Base-by-base conservation (phyloP, 78 protist genomes). In the Bigelowiella natans region DNA sequence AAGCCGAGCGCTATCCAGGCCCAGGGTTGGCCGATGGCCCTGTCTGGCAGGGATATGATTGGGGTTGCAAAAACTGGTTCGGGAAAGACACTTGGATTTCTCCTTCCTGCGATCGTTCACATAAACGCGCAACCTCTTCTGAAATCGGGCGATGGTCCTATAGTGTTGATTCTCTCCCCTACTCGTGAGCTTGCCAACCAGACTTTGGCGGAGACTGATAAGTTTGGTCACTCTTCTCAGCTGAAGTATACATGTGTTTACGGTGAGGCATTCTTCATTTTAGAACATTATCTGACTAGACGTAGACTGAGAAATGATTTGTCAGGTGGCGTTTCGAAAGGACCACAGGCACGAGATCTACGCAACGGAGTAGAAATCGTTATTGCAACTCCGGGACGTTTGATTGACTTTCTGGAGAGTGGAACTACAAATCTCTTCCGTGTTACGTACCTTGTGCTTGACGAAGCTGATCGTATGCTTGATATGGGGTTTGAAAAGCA, bases 391-490 rank as follows among this genome's bases (percentile, higher is more conserved):
- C 99, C 99, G 26, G 99, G 99, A 31, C 94, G 99, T 7, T 87
- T 99, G 36, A 93, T 94, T 84, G 99, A 99, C 94, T 40, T 98
- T 18, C 90, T 96, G 26, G 92, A 93, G 34, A 0, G 26, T 29
- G 95, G 97, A 11, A 37, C 26, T 30, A 93, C 95, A 36, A 93
- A 89, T 90, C 91, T 99, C 39, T 0, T 38, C 31, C 93, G 97
- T 37, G 97, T 95, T 1, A 96, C 99, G n/a, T 83, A 93, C 88
- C 88, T 98, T 31, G 98, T 98, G 1, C 90, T 99, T 30, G 99
- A 99, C 91, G 99, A 99, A 88, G 99, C 99, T 18, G 99, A 99
- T 91, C 95, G 99, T 30, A 96, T 99, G 99, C 95, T 99, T 2
- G 99, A 97, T 87, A 95, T 96, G 96, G 99, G 99, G 1, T 97